Base-by-base conservation (phyloP, 2,329 filamentous ascomycete species). In the Pyrenophora tritici-repentis region DNA sequence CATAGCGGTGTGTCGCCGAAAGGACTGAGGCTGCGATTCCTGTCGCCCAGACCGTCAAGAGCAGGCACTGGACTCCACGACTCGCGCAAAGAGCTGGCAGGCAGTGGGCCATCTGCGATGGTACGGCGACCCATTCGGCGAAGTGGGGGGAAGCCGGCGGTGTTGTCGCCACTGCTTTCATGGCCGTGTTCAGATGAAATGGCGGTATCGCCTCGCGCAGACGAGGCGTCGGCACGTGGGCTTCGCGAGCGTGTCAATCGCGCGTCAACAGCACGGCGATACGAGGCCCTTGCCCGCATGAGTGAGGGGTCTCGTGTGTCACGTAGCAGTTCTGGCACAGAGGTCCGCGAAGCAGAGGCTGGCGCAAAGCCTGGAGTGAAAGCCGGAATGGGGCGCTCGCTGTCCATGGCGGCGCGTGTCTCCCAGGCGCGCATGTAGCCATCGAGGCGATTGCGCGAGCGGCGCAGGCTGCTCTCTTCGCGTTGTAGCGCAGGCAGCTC, bases 1-100 rank as follows among this genome's bases (percentile, higher is more conserved):
- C 92, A 97, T 42, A 81, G 80, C 56, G 84, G 81, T 36, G 62
- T 47, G 20, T 63, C 65, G 14, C 75, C 76, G 42, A 78, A 76
- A 5, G 88, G 87, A 67, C 87, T 91, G n/a, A 90, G 76, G 71
- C 91, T 96, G 61, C 91, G 85, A 56, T 90, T 84, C 51, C 91
- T 88, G 73, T 96, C 91, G 32, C 91, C 91, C 13, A 96, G 81
- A 3, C 91, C 91, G 72, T 95, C 87, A 1, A 88, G 56, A 3
- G 61, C 65, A 46, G 66, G 61, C 2, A 62, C 59, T 6, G 71
- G 71, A 37, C 70, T 72, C 71, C 71, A 73, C 9, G 70, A 72
- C 50, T 73, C 71, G 49, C 70, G 69, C 32, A 73, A 57, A 18
- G 72, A 73, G 54, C 70, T 73, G 7, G 64, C 56, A 13, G 73